These are phyloP conservation scores for Nakazawaea holstii DNA, from an alignment of 805 yeast genomes.

Conservation along the genomic window DNA sequence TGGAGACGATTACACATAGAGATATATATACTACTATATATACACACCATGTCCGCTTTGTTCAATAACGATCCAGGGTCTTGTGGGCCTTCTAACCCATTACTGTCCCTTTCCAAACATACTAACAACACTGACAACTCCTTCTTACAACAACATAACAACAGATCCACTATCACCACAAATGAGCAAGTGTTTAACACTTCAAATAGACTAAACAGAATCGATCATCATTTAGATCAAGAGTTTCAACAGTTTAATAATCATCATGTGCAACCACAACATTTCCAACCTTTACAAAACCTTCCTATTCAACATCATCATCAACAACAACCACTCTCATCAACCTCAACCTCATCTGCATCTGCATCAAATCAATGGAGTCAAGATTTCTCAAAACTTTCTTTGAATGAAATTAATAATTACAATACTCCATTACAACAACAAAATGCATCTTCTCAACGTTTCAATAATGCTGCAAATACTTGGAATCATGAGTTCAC, in stretches of 20 bases:
- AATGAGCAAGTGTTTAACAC: conserved; percentile 6
- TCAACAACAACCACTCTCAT: background rate
- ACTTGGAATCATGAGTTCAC: background rate
- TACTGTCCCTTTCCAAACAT: conserved; percentile 35
- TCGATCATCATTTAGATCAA: conserved; percentile 31
- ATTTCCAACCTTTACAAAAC: background rate
- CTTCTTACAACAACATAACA: background rate
- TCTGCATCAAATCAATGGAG: conserved; percentile 1
- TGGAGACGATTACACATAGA: too few species aligned
- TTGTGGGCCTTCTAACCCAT: conserved; percentile 42
- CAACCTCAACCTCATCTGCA: background rate
- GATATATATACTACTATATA: background rate
- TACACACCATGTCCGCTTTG: conserved; percentile 3
- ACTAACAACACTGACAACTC: conserved; percentile 20
- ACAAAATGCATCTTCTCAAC: background rate
- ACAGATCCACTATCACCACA: background rate
- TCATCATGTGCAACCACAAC: background rate
- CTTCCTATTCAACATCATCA: background rate
- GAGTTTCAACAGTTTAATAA: conserved; percentile 31
- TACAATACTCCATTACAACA: background rate
- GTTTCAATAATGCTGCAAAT: background rate
- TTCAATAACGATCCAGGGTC: conserved; percentile 21
- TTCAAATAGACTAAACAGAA: conserved; percentile 13
- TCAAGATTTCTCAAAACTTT: conserved; percentile 1
- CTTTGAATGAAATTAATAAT: background rate